Evolutionary conservation across 2,329 filamentous ascomycete genomes (phyloP).

Genomic region (Neodidymelliopsis sp.): DNA sequence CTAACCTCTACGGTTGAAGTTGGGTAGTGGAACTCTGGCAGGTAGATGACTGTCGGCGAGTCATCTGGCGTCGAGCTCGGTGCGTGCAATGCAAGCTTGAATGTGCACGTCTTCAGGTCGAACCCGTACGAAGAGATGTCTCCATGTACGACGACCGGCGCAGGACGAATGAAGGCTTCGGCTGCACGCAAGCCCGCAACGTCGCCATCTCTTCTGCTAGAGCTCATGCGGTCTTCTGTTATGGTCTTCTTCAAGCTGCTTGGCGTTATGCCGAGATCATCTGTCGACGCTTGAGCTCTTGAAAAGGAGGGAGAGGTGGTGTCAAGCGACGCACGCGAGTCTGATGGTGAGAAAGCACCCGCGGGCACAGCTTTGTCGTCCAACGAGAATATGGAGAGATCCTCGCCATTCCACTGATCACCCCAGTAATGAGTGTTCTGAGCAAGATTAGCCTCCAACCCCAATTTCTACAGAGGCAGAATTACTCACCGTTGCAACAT

Average conservation of each 20-base stretch:
- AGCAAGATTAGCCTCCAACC: conserved; percentile 24
- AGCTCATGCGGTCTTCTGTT: conserved; percentile 61
- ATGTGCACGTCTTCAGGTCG: conserved; percentile 79
- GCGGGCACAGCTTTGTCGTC: conserved; percentile 74
- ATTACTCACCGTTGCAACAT: conserved; percentile 70
- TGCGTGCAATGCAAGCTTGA: conserved; percentile 74
- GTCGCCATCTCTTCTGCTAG: conserved; percentile 34
- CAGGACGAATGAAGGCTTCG: conserved; percentile 90
- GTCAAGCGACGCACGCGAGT: conserved; percentile 60
- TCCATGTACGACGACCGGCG: conserved; percentile 78
- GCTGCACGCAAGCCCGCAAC: conserved; percentile 79
- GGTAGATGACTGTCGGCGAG: conserved; percentile 79
- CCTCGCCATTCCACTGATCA: conserved; percentile 97
- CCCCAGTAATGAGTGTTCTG: conserved; percentile 88
- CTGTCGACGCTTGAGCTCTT: conserved; percentile 55
- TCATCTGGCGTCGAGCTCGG: conserved; percentile 66
- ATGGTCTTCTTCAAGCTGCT: conserved; percentile 78
- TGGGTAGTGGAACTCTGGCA: conserved; percentile 94
- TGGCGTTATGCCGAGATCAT: conserved; percentile 68
- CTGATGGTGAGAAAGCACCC: conserved; percentile 59
- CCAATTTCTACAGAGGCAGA: too few species aligned
- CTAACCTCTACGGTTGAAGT: conserved; percentile 76
- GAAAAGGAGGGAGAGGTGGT: conserved; percentile 63
- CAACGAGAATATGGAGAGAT: conserved; percentile 85
- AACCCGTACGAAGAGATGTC: conserved; percentile 77